Conservation (phyloP, 129 eudicot genomes). For the Lonicera japonica region DNA sequence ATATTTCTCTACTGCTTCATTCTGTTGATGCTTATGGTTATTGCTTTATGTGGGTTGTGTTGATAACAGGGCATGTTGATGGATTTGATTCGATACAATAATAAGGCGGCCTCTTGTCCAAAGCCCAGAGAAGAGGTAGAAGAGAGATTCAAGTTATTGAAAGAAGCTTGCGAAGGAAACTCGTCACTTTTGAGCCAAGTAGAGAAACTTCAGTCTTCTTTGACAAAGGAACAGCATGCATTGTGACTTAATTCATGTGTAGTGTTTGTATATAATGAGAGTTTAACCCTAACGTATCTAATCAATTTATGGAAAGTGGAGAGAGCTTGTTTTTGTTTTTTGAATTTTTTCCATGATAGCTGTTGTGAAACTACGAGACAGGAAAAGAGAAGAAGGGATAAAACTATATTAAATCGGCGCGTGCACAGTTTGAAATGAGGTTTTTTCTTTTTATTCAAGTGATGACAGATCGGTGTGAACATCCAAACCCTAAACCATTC, state of each 20-base stretch:
- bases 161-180: conserved; percentile 61
- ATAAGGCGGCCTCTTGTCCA: conserved; percentile 11
- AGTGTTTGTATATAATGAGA: background rate
- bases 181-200: conserved; percentile 47
- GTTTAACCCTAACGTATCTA: background rate
- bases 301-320: too few species aligned
- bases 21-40: background rate
- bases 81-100: conserved; percentile 47
- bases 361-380: too few species aligned
- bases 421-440: too few species aligned
- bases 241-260: background rate
- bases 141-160: conserved; percentile 44
- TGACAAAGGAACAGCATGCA: conserved; percentile 10
- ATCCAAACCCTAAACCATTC: too few species aligned
- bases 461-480: too few species aligned
- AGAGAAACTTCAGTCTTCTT: conserved; percentile 46
- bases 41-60: background rate
- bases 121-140: conserved; percentile 13
- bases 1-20: background rate
- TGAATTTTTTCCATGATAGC: too few species aligned
- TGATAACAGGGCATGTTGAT: conserved; percentile 66
- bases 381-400: too few species aligned
- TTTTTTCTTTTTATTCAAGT: too few species aligned
- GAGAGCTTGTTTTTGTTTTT: too few species aligned
- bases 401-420: too few species aligned